Base-by-base conservation (phyloP, 257 asterid species). In the Perilla frutescens region DNA sequence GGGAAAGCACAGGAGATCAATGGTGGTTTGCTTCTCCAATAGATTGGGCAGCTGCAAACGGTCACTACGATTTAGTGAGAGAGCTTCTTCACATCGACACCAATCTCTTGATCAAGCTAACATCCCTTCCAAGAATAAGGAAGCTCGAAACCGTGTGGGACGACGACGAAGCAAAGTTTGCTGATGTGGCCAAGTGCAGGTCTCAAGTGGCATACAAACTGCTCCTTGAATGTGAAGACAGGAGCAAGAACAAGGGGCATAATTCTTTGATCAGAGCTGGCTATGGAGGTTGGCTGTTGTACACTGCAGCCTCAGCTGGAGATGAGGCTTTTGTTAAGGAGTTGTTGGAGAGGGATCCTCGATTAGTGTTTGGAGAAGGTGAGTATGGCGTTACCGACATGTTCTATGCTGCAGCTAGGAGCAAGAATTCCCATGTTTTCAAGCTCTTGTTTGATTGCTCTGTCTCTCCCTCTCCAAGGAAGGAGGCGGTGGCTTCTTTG, bases 21-120 rank as follows among this genome's bases (percentile, higher is more conserved):
- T 94, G 98, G 98, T 94, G 99, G 99, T 94, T 87, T 67, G 99
- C 96, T 59, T 90, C 98, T 6, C 99, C 99, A 0, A 91, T 94
- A 32, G 99, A 94, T 66, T 91, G 91, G 86, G 99, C 99, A 1
- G 97, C 98, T 36, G 99, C 99, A 4, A 94, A 94, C 74, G 98
- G 98, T 9, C 98, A 91, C 74, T 94, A 90, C 77, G 96, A 91
- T 72, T 29, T 91, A 9, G 99, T 94, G 4, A 76, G 89, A 1
- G 96, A 94, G 87, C 85, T 94, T 8, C 88, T 94, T 47, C 83
- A 88, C 77, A 62, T 94, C 9, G 99, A 94, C 83, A 82, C 96
- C 0, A 90, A 87, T 70, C 96, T 90, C n/a, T 83, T 94, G 40
- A 84, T 91, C 73, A 94, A 94, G 7, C 89, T 94, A 2, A 91